Evolutionary conservation across 306 rosid genomes (phyloP).

Genomic region (Rosa lucieae): DNA sequence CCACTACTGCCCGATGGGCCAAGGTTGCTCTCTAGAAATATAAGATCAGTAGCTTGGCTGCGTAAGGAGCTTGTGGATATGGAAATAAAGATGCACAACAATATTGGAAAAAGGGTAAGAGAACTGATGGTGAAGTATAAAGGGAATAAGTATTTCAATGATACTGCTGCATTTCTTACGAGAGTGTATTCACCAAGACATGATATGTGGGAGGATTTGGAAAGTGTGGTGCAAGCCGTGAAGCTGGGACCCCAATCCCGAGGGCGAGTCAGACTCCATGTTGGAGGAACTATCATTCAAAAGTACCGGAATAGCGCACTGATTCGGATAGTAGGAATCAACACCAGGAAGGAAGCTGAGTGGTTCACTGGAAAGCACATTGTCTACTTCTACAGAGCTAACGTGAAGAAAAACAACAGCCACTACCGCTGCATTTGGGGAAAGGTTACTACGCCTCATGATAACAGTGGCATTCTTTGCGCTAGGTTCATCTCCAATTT

Average conservation of each 20-base stretch:
- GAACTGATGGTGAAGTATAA: neutral
- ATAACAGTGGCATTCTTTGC: constrained; percentile 80
- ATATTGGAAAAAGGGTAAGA: neutral
- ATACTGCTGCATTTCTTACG: neutral
- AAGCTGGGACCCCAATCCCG: neutral
- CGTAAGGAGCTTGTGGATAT: neutral
- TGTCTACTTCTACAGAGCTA: constrained; percentile 84
- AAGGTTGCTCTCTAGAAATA: neutral
- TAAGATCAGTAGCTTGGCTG: neutral
- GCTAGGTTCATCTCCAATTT: constrained; percentile 83
- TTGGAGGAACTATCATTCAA: constrained; percentile 72
- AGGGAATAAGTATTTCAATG: neutral
- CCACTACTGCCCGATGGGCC: neutral
- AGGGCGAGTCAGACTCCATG: constrained; percentile 50
- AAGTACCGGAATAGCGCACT: constrained; percentile 77
- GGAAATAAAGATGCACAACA: neutral
- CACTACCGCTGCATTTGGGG: constrained; percentile 95
- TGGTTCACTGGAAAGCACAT: constrained; percentile 79
- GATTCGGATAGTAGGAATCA: constrained; percentile 81
- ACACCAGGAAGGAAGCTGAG: constrained; percentile 76
- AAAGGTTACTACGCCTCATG: constrained; percentile 77
- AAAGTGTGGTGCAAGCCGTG: neutral
- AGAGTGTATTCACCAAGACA: neutral
- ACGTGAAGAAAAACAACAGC: constrained; percentile 67
- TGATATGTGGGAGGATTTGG: neutral